Base-by-base conservation (phyloP, 2,329 filamentous ascomycete species). In the Botryotinia convoluta region DNA sequence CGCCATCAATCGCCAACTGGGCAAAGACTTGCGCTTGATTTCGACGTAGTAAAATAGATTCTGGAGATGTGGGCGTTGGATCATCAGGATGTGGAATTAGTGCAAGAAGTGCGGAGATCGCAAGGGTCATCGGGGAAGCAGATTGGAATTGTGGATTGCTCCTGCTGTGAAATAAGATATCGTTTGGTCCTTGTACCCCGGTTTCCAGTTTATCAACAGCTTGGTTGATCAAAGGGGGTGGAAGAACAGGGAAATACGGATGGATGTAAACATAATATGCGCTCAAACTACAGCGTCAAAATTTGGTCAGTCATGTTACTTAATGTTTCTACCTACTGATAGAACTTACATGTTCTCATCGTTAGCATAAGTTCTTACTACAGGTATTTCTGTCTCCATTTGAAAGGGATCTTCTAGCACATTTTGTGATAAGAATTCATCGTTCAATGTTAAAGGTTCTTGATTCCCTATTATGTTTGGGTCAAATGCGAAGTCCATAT, bases 221-320 rank as follows among this genome's bases (percentile, higher is more conserved):
- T 72, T 78, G 77, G 69, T 77, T 69, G 12, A 74, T 48, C 42
- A 75, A 74, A 9, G 85, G 84, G 3, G 85, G 81, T 20, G 85
- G 86, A 3, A 87, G 77, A 51, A 87, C 85, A 5, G 86, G 85
- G 29, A 87, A 84, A 73, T 83, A 87, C 0, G 84, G 83, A 74
- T 87, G 86, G 72, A 87, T 85, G 82, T 84, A 87, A 72, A 85
- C 82, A 74, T 87, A 87, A 77, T 87, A 87, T 6, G 85, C 86
- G 73, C 86, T 83, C 32, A 87, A 79, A 70, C 83, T 85, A 45
- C 20, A 12, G 35, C 22, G 57, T 72, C 22, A n/a, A 35, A 51
- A 26, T 48, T n/a, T 16, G 26, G 22, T 69, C n/a, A 69, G 67
- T 69, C 12, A 44, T 37, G 69, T 44, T 42, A 18, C 20, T 37